Evolutionary conservation across 1,284 basidiomycete genomes (phyloP).

Genomic region (Ceratobasidium sp.): DNA sequence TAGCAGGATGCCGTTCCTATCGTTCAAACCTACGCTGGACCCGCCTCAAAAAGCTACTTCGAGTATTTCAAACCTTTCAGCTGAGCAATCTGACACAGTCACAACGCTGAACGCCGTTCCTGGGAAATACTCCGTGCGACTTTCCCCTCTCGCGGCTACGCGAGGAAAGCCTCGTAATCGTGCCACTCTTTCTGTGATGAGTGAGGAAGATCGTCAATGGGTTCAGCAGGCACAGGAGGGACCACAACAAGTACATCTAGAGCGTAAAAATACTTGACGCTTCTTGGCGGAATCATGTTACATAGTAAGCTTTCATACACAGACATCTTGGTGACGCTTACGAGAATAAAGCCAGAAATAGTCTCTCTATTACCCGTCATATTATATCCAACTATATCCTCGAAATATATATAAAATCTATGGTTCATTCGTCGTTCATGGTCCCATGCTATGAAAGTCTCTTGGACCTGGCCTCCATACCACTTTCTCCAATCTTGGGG

Average conservation of each 20-base stretch:
- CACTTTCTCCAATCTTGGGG: slow-evolving; percentile 12
- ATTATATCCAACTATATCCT: slow-evolving; percentile 7
- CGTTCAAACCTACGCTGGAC: slow-evolving; percentile 54
- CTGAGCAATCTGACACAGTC: background rate
- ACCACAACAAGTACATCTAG: background rate
- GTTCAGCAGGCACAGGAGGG: slow-evolving; percentile 18
- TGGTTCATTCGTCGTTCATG: background rate
- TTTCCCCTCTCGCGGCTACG: slow-evolving; percentile 30
- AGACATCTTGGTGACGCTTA: background rate
- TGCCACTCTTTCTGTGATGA: slow-evolving; percentile 22
- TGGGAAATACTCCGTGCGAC: slow-evolving; percentile 26
- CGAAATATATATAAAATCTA: slow-evolving; percentile 18
- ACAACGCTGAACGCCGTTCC: slow-evolving; percentile 4
- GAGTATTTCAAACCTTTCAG: no score
- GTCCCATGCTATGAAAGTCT: slow-evolving; percentile 41
- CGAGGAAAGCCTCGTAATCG: slow-evolving; percentile 27
- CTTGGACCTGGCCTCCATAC: slow-evolving; percentile 38
- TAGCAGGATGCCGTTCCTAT: slow-evolving; percentile 69
- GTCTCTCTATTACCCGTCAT: slow-evolving; percentile 4
- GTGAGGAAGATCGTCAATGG: slow-evolving; percentile 38
- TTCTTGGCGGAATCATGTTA: background rate
- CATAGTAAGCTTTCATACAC: background rate
- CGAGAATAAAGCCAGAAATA: background rate
- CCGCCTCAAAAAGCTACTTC: background rate
- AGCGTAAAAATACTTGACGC: background rate